These are phyloP conservation scores for Chalaropsis thielavioides DNA, from an alignment of 2,329 filamentous ascomycete genomes.

Conservation along the genomic window DNA sequence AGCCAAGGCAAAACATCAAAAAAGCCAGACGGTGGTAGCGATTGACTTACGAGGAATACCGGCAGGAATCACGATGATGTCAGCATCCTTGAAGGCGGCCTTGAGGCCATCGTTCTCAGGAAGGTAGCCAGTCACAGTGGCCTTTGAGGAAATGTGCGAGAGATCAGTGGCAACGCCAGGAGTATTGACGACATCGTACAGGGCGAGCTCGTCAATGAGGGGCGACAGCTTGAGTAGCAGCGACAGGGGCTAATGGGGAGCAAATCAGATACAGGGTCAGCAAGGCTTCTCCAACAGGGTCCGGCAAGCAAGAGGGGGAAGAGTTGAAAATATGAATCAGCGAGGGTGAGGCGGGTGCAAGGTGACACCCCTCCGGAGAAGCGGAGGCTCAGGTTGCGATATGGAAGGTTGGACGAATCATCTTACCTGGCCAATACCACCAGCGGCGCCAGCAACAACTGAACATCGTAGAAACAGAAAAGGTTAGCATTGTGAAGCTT, in stretches of 20 bases:
- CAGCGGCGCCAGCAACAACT: conserved; percentile 88
- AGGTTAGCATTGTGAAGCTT: conserved; percentile 14
- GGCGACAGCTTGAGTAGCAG: conserved; percentile 87
- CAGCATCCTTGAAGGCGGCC: conserved; percentile 76
- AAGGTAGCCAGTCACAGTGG: conserved; percentile 77
- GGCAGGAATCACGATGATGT: conserved; percentile 93
- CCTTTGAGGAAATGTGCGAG: conserved; percentile 87
- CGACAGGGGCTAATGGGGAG: conserved; percentile 60
- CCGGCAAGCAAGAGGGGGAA: neutral
- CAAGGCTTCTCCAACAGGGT: conserved; percentile 16
- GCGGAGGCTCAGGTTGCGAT: neutral
- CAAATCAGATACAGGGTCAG: conserved; percentile 15
- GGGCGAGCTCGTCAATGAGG: conserved; percentile 77
- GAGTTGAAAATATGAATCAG: conserved; percentile 3
- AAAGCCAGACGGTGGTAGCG: neutral
- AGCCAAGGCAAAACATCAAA: neutral
- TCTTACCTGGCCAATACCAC: conserved; percentile 92
- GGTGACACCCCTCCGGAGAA: neutral
- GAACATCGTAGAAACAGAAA: conserved; percentile 17
- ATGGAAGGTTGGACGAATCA: conserved; percentile 1
- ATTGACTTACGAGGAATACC: conserved; percentile 76
- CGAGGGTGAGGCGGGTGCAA: neutral
- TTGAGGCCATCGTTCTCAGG: conserved; percentile 76
- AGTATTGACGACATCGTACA: conserved; percentile 99
- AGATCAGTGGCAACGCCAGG: conserved; percentile 92